Base-by-base conservation (phyloP, 2,329 filamentous ascomycete species). In the Talaromyces sp. region DNA sequence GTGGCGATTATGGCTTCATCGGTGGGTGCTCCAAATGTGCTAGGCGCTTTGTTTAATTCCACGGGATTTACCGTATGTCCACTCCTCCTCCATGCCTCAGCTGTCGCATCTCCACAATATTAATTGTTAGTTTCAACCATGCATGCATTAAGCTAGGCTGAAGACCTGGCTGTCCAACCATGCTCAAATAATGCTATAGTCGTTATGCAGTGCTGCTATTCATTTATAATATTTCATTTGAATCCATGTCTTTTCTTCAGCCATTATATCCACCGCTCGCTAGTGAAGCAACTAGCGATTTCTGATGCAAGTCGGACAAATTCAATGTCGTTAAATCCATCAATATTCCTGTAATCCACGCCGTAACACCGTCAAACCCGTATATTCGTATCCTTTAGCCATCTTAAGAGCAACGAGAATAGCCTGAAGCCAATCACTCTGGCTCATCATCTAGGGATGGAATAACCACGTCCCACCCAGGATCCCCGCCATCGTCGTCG, bases 401-500 rank as follows among this genome's bases (percentile, higher is more conserved):
- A n/a, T 31, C 6, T 27, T n/a, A 6, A 10, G 21, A 52, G 19
- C 27, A 26, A 29, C 5, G 19, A 29, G 14, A 26, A 17, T 9
- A 26, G 24, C 49, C 14, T 29, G 19, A 17, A 26, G 21, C 8
- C 8, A 26, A 54, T 60, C 32, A 64, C 35, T 64, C 59, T 3
- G 21, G 55, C 43, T 75, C 73, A 21, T 75, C 71, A 6, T 74
- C 73, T 32, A 73, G 68, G 49, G 59, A 68, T 27, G 73, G 73
- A 17, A 74, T 58, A 26, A 75, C 58, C 29, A 75, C 71, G 65
- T 75, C 73, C 73, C 73, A 76, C 17, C 70, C 69, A 26, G 69
- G 66, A 50, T 75, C 72, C 10, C 66, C 65, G 27, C 61, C 49
- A 49, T 59, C 58, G 17, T 63, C 46, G 32, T 55, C 50, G 17